Base-by-base conservation (phyloP, 441 rosid species). In the Pelargonium myrrhifolium region DNA sequence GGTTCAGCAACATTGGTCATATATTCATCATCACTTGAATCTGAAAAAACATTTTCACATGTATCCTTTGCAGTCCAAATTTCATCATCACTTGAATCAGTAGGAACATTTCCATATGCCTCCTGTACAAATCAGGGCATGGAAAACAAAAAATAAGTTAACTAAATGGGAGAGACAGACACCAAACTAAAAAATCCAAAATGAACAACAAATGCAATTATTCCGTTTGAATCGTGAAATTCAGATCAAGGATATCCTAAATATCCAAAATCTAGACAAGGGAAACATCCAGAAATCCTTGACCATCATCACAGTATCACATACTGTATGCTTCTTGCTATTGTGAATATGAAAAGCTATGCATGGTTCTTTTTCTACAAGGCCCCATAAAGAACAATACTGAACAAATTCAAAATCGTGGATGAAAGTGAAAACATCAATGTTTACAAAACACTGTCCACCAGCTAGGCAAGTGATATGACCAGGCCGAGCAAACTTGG, bases 91-190 rank as follows among this genome's bases (percentile, higher is more conserved):
- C 58, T 51, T 51, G 58, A 51, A 17, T 51, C 58, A 51, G 58
- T 15, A 28, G 35, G 35, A 28, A 28, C 3, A 28, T 28, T 28
- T 28, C 86, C 94, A 82, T 89, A 94, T 63, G 86, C 81, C 81
- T 86, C 98, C 99, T 94, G 75, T 68, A 74, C 72, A 75, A 74
- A 68, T 66, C 49, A 76, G 55, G 28, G 28, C 22, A 56, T 15
- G 28, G 58, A 35, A 74, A 56, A 56, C 20, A 65, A 68, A 55
- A 59, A 14, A 64, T 69, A 28, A 71, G 78, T 26, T 49, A 65
- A 73, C 56, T 45, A 22, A 15, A 61, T n/a, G 64, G 45, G 45
- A 35, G 24, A 66, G 70, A 45, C 15, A 45, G 53, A 45, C 1
- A 45, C 53, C 15, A 12, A 45, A 12, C 53, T 3, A 47, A 3